phyloP scores from a whole-genome alignment of 192 early-diverging fungal species.

The Geranomyces variabilis region DNA sequence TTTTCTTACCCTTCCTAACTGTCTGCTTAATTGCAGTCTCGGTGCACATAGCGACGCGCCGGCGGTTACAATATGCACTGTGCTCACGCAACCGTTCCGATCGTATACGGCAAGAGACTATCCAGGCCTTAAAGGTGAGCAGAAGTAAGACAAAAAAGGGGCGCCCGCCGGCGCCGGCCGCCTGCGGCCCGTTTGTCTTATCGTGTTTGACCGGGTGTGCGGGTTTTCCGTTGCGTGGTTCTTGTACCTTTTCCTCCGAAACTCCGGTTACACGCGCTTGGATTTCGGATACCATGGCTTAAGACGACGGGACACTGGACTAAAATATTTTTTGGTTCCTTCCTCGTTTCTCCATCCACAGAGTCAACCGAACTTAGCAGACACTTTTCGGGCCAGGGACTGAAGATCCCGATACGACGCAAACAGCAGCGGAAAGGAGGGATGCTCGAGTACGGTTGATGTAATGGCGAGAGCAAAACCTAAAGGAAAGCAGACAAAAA shows the following conservation, averaged over 20 bases:
- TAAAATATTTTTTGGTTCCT: background rate
- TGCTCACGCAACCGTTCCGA: conserved; percentile 16
- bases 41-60: background rate
- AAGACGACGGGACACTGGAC: too few relatives aligned
- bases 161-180: background rate
- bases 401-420: conserved; percentile 35
- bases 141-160: too few relatives aligned
- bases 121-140: conserved; percentile 29
- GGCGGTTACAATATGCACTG: conserved; percentile 11
- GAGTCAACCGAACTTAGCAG: conserved; percentile 38
- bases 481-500: too few relatives aligned
- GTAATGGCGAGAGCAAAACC: too few relatives aligned
- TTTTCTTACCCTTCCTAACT: background rate
- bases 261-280: too few relatives aligned
- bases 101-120: conserved; percentile 22
- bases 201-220: background rate
- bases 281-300: too few relatives aligned
- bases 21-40: background rate
- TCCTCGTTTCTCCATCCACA: background rate
- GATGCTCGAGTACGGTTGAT: background rate
- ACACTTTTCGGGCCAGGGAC: conserved; percentile 40
- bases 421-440: conserved; percentile 3
- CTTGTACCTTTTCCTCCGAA: background rate
- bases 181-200: background rate
- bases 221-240: background rate